Conservation (phyloP, 116 monocot species). For the Zostera marina region DNA sequence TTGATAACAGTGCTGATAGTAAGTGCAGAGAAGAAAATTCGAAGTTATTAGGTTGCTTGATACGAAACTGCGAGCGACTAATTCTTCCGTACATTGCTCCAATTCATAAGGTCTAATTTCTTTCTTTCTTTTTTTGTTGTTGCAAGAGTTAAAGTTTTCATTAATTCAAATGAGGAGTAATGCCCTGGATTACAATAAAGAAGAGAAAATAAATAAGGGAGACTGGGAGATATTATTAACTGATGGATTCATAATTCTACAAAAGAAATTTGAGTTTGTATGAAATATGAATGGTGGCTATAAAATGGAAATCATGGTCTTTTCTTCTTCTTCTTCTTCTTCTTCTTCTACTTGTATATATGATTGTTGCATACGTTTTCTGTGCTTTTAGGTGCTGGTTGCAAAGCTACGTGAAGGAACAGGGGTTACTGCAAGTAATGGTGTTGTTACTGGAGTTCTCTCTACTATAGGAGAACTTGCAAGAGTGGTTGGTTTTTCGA, state of each 20-base stretch:
- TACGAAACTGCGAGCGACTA: constrained; percentile 70
- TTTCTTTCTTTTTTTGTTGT: not conserved
- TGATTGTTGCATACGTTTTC: too few species aligned
- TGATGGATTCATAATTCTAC: too few species aligned
- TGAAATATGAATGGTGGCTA: too few species aligned
- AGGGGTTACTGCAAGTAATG: constrained; percentile 66
- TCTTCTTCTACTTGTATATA: too few species aligned
- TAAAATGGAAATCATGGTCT: too few species aligned
- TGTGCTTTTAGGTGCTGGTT: constrained; percentile 55
- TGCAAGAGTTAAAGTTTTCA: too few species aligned
- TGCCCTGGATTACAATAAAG: too few species aligned
- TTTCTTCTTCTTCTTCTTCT: too few species aligned
- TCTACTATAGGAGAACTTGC: constrained; percentile 91
- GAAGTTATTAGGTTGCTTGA: constrained; percentile 73
- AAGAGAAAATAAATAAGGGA: too few species aligned
- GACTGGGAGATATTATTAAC: too few species aligned
- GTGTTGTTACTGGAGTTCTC: constrained; percentile 79
- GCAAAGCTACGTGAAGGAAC: constrained; percentile 58
- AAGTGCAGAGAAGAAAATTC: constrained; percentile 96
- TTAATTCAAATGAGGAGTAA: too few species aligned
- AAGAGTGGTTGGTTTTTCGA: constrained; percentile 49
- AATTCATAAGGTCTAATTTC: constrained; percentile 63
- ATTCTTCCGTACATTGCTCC: constrained; percentile 90
- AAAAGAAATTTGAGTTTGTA: too few species aligned
- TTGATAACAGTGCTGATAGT: constrained; percentile 60